phyloP scores from a whole-genome alignment of 257 asterid genomes.

The Solanum bukasovii region DNA sequence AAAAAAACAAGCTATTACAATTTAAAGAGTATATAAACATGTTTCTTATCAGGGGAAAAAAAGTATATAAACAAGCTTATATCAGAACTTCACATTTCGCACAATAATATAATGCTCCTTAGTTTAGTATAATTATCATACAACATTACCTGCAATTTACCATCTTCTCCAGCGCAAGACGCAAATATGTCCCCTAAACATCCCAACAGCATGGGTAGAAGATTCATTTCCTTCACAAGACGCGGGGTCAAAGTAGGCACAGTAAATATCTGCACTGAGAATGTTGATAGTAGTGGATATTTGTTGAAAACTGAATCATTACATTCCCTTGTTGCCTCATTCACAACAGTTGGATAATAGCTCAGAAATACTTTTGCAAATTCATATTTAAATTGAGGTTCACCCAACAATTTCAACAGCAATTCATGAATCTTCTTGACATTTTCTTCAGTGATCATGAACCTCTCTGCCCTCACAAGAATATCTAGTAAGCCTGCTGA shows the following conservation, averaged over 20 bases:
- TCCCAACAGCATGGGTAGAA: constrained; percentile 69
- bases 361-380: constrained; percentile 77
- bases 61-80: background rate
- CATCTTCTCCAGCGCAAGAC: constrained; percentile 64
- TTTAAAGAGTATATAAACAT: background rate
- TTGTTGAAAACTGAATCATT: constrained; percentile 45
- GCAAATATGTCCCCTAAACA: constrained; percentile 56
- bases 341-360: constrained; percentile 67
- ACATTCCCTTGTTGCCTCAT: constrained; percentile 42
- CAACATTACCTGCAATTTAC: constrained; percentile 64
- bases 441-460: constrained; percentile 21
- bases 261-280: constrained; percentile 88
- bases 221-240: constrained; percentile 92
- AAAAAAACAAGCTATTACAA: background rate
- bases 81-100: background rate
- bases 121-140: background rate
- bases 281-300: constrained; percentile 60
- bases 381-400: constrained; percentile 81
- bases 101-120: background rate
- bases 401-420: constrained; percentile 80
- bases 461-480: constrained; percentile 73
- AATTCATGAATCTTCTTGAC: constrained; percentile 76
- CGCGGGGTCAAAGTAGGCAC: constrained; percentile 85
- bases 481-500: constrained; percentile 61
- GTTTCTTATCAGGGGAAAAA: background rate